Evolutionary conservation across 2,329 filamentous ascomycete genomes (phyloP).

Genomic region (Xylaria sp.): DNA sequence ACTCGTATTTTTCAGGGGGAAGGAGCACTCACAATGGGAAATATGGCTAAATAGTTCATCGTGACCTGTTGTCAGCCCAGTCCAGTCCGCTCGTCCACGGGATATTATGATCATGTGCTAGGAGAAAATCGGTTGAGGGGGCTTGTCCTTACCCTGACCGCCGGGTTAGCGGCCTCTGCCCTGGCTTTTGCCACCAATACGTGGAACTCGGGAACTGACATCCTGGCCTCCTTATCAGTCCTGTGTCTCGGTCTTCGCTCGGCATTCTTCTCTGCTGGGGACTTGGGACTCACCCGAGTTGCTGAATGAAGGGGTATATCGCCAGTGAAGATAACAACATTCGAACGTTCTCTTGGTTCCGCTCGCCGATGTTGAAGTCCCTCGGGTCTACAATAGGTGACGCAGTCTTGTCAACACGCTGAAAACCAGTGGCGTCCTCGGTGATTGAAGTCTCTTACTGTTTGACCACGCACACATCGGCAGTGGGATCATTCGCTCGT

Average conservation of each 20-base stretch:
- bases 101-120: not conserved
- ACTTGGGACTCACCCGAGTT: constrained; percentile 38
- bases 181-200: constrained; percentile 46
- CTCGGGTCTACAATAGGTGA: constrained; percentile 39
- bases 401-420: constrained; percentile 16
- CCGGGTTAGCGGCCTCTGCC: constrained; percentile 43
- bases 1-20: not conserved
- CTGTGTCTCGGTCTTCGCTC: not conserved
- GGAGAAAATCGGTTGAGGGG: too few species aligned
- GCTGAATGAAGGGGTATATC: constrained; percentile 51
- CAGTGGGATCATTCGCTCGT: constrained; percentile 56
- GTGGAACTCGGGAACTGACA: constrained; percentile 54
- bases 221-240: constrained; percentile 36
- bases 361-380: constrained; percentile 47
- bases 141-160: constrained; percentile 45
- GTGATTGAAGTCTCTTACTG: constrained; percentile 41
- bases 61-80: constrained; percentile 16
- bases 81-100: constrained; percentile 7
- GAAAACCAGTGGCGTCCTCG: not conserved
- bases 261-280: not conserved
- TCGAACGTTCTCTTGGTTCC: constrained; percentile 51
- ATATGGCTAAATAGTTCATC: constrained; percentile 44
- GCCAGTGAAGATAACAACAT: constrained; percentile 50
- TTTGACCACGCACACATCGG: constrained; percentile 66
- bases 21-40: constrained; percentile 51